Percentiles rank a stretch among this genome's conserved stretches.
phyloP scores from a whole-genome alignment of 2,329 filamentous ascomycete genomes.

The Ophiocordyceps camponoti-leonardi region DNA sequence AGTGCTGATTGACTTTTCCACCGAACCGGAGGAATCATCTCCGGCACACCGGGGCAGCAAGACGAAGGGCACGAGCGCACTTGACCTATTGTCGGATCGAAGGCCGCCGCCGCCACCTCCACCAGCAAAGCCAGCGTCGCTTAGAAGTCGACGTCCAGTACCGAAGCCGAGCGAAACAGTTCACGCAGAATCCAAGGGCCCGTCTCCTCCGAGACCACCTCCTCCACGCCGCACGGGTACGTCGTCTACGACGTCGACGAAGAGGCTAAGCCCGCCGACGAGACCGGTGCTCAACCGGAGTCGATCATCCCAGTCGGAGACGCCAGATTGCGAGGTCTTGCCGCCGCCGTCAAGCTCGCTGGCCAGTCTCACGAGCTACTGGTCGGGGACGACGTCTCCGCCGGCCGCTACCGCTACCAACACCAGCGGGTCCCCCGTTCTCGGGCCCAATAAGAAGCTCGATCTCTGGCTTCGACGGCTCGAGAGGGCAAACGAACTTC shows the following conservation, averaged over 20 bases:
- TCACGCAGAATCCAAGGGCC: background rate
- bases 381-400: conserved; percentile 13
- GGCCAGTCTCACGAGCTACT: conserved; percentile 5
- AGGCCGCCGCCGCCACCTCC: conserved; percentile 29
- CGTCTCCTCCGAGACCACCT: conserved; percentile 1
- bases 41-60: conserved; percentile 16
- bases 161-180: conserved; percentile 5
- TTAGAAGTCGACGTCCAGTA: conserved; percentile 27
- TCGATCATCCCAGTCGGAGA: conserved; percentile 7
- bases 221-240: background rate
- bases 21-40: conserved; percentile 25
- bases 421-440: conserved; percentile 16
- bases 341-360: conserved; percentile 5
- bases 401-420: conserved; percentile 7
- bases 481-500: conserved; percentile 41
- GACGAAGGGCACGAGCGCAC: conserved; percentile 11
- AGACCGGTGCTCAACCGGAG: conserved; percentile 17
- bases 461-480: conserved; percentile 56
- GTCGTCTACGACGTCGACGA: conserved; percentile 9
- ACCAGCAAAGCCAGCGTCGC: conserved; percentile 38
- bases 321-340: conserved; percentile 20
- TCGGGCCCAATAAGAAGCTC: conserved; percentile 45
- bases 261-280: conserved; percentile 17
- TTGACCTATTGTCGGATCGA: conserved; percentile 13
- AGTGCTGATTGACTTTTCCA: conserved; percentile 42